Base-by-base conservation (phyloP, 2,329 filamentous ascomycete genomes). In the Beauveria scarabaeidicola region DNA sequence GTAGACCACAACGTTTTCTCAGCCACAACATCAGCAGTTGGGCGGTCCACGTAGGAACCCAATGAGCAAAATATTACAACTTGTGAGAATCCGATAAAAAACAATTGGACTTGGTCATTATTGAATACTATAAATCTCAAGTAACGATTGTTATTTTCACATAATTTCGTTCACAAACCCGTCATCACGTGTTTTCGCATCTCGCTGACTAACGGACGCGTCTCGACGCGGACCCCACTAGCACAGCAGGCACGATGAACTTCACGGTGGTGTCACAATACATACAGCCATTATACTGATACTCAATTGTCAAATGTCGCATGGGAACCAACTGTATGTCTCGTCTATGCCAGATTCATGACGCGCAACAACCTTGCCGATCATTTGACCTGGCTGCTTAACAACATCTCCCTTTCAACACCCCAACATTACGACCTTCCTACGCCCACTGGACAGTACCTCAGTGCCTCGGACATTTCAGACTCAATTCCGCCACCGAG, bases 341-440 rank as follows among this genome's bases (percentile, higher is more conserved):
- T 27, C 21, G 27, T 25, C 23, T 40, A n/a, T 40, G 40, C 71
- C 72, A 76, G 69, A 75, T 80, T 79, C 75, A 85, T 85, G 82
- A 85, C 82, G 75, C 80, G 79, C 69, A 83, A 84, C 73, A 85
- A 85, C 68, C 76, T 85, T 62, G 70, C 72, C 66, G 77, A 81
- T 68, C 80, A 85, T 69, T 73, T 85, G 66, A 74, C 78, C 66
- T 85, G 82, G 82, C 74, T 85, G 67, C 68, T 83, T 66, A 74
- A 75, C 66, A 79, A 81, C 69, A 70, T 74, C 66, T 68, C 72
- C 60, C 68, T 72, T 66, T 71, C 70, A 64, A 73, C 71, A 68
- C 74, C 75, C 53, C 61, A 73, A 72, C 60, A 70, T 68, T 62
- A 73, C 72, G 64, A 69, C 72, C 60, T 70, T 71, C 63, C 73